Evolutionary conservation across 2,329 filamentous ascomycete species (phyloP).

Genomic region (Aspergillus calidoustus): DNA sequence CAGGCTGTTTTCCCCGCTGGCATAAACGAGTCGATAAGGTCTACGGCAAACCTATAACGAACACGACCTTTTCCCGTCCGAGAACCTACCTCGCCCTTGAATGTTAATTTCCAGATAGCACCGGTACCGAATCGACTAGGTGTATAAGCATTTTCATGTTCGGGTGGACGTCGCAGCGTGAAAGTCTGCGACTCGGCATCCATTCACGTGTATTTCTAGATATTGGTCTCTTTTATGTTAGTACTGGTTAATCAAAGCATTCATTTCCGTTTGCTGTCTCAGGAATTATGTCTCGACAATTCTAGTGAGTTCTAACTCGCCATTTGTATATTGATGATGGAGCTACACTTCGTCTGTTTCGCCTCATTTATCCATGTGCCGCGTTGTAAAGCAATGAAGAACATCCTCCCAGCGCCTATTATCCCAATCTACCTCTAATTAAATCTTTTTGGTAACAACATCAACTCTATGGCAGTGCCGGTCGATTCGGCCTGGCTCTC

Average conservation of each 20-base stretch:
- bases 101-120: neutral
- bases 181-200: conserved; percentile 19
- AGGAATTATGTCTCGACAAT: too few species aligned
- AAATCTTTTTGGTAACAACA: too few species aligned
- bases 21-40: conserved; percentile 33
- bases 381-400: too few species aligned
- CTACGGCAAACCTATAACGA: conserved; percentile 1
- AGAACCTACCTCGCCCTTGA: neutral
- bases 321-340: too few species aligned
- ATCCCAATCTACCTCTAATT: too few species aligned
- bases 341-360: too few species aligned
- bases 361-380: too few species aligned
- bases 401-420: too few species aligned
- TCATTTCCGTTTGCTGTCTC: neutral
- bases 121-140: neutral
- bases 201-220: conserved; percentile 35
- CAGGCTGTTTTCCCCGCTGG: conserved; percentile 48
- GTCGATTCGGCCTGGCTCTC: too few species aligned
- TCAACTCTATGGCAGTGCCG: too few species aligned
- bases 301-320: too few species aligned
- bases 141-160: neutral
- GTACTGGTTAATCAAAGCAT: conserved; percentile 17
- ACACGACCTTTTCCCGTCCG: neutral
- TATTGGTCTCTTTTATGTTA: conserved; percentile 19
- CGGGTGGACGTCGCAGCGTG: neutral